phyloP scores from a whole-genome alignment of 2,329 filamentous ascomycete genomes.

The Pseudogymnoascus destructans region DNA sequence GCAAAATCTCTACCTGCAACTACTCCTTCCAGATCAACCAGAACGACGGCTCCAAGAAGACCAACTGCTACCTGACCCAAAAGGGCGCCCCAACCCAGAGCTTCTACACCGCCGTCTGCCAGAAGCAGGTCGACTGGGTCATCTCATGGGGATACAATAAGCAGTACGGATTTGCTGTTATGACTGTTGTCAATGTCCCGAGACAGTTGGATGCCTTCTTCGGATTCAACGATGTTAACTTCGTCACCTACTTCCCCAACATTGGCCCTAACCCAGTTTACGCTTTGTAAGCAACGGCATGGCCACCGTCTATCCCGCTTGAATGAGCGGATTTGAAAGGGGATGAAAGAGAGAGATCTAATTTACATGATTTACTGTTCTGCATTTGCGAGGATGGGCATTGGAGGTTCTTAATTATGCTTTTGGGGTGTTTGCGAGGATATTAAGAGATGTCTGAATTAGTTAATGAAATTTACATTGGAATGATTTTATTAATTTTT shows the following conservation, averaged over 20 bases:
- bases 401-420: neutral
- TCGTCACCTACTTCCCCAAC: neutral
- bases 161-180: neutral
- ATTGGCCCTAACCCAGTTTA: neutral
- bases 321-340: neutral
- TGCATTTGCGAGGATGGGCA: neutral
- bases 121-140: neutral
- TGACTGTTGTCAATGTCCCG: constrained; percentile 3
- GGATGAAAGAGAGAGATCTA: neutral
- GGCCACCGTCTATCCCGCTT: neutral
- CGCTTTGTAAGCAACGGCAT: neutral
- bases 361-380: neutral
- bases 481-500: neutral
- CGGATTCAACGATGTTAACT: constrained; percentile 8
- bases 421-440: neutral
- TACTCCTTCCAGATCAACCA: constrained; percentile 6
- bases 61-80: neutral
- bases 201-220: neutral
- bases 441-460: neutral
- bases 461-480: neutral
- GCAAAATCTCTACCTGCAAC: neutral
- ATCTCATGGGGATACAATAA: constrained; percentile 8
- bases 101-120: constrained; percentile 2
- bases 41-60: neutral
- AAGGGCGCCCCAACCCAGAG: neutral